A percentile compares a stretch with the other conserved stretches of the same genome.
Conservation (phyloP, 768 basidiomycete genomes). For the Termitomyces sp. region DNA sequence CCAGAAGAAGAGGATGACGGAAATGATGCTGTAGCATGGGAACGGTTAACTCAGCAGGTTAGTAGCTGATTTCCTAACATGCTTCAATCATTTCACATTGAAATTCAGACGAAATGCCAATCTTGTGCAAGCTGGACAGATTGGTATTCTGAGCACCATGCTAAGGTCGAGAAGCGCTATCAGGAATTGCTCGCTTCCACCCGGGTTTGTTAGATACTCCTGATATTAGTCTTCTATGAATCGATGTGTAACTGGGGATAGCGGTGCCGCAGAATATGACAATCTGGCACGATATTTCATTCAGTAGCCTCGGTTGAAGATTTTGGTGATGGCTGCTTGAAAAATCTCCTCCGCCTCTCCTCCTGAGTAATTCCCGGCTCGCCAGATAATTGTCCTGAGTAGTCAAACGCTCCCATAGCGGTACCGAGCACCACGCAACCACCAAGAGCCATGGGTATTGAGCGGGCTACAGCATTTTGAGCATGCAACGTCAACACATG, state of each 20-base stretch:
- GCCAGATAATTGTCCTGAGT: conserved; percentile 60
- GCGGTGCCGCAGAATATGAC: neutral
- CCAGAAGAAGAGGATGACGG: conserved; percentile 34
- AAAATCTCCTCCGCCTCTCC: conserved; percentile 74
- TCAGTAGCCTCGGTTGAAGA: conserved; percentile 28
- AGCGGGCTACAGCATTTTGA: conserved; percentile 51
- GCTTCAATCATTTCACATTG: neutral
- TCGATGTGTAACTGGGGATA: neutral
- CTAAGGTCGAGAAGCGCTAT: conserved; percentile 36
- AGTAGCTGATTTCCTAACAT: conserved; percentile 6
- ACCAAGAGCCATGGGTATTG: conserved; percentile 75
- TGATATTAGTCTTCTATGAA: neutral
- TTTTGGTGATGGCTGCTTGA: conserved; percentile 62
- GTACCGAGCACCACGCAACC: conserved; percentile 77
- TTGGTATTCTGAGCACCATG: conserved; percentile 42
- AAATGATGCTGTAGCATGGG: conserved; percentile 42
- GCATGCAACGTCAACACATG: neutral
- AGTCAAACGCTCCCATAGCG: conserved; percentile 76
- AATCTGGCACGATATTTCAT: conserved; percentile 16
- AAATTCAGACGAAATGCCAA: conserved; percentile 30
- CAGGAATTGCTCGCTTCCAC: conserved; percentile 17
- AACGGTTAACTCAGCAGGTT: conserved; percentile 40
- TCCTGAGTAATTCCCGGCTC: conserved; percentile 42
- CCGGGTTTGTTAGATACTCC: neutral
- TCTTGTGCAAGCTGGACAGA: conserved; percentile 41